Evolutionary conservation across 805 yeast genomes (phyloP).

Genomic region (Candida nanaspora): DNA sequence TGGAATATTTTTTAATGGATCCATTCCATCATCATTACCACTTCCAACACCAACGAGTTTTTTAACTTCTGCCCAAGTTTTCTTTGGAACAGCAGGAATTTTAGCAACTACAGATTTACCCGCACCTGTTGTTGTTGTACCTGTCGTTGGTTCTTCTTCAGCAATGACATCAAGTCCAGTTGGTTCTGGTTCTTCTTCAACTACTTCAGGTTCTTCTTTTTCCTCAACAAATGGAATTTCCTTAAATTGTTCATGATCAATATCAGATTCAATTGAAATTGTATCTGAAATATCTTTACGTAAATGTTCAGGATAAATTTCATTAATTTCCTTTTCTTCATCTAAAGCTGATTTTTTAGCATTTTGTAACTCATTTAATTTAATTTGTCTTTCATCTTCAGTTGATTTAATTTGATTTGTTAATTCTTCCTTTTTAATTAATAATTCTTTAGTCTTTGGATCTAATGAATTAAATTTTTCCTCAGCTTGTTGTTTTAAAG

Average conservation of each 20-base stretch:
- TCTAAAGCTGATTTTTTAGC: slow-evolving; percentile 28
- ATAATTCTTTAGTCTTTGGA: slow-evolving; percentile 20
- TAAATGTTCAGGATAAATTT: slow-evolving; percentile 47
- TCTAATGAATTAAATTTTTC: slow-evolving; percentile 22
- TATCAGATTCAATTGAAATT: slow-evolving; percentile 19
- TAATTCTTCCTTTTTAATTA: slow-evolving; percentile 29
- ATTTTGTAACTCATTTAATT: slow-evolving; percentile 29
- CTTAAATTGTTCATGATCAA: slow-evolving; percentile 21
- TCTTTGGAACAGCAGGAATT: slow-evolving; percentile 13
- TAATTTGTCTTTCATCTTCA: slow-evolving; percentile 30
- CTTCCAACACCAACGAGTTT: slow-evolving; percentile 21
- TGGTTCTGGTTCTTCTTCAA: slow-evolving; percentile 28
- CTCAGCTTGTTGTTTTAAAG: slow-evolving; percentile 16
- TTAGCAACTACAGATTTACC: not conserved
- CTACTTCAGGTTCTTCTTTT: slow-evolving; percentile 22
- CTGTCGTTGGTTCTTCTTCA: slow-evolving; percentile 16
- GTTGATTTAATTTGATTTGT: slow-evolving; percentile 36
- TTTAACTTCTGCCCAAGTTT: slow-evolving; percentile 20
- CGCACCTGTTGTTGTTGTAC: too few species aligned
- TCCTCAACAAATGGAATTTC: slow-evolving; percentile 18
- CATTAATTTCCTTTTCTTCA: slow-evolving; percentile 41
- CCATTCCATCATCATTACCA: too few species aligned
- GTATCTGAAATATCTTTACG: slow-evolving; percentile 24
- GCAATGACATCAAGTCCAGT: slow-evolving; percentile 13
- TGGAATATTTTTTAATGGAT: slow-evolving; percentile 27